Evolutionary conservation across 1,139 yeast genomes (phyloP), one percentile per base, ranked within the genome.

Genomic region (Casaregolazyma suthepensis): DNA sequence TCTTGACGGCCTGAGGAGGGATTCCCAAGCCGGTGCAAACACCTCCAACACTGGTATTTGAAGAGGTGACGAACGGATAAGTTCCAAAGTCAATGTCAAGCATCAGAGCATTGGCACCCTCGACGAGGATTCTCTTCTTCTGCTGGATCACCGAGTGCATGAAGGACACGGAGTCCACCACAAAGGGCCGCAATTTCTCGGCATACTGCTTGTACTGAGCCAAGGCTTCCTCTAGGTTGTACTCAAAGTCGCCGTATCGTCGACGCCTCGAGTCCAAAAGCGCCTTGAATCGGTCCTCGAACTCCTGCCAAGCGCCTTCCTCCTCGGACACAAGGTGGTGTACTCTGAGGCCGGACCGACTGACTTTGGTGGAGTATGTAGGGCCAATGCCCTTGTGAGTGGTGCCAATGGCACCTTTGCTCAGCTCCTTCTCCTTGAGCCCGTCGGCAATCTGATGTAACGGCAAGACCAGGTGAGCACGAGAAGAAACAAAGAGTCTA

Each of bases 381-480:
- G 99, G 99, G 55, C 99, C 99, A 67, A 93, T 93, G 73, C 99
- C 99, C 72, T 94, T 93, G 68, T 98, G 97, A 50, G 99, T 93
- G 60, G 99, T 93, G 64, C 99, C 99, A 66, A 93, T 93, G 46
- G 96, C 83, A 74, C 89, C 90, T 70, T 89, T 89, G 37, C 93
- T 83, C 55, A 94, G 80, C 72, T 93, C 99, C 52, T 87, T 85
- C 73, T 93, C 99, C 73, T 95, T 88, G 67, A 93, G 79, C 66
- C 91, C 93, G 70, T 93, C 99, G 52, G 96, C 89, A 70, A 94
- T 82, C 75, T 93, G 98, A 74, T 93, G 99, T 83, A 93, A 91
- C 71, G 91, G 98, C 69, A 93, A 93, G 48, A 93, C 99, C 65
- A 93, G 76, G 71, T 93, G 99, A 52, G 97, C 96, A 72, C 99